phyloP scores from a whole-genome alignment of 2,329 filamentous ascomycete species.

The Beauveria medogensis region DNA sequence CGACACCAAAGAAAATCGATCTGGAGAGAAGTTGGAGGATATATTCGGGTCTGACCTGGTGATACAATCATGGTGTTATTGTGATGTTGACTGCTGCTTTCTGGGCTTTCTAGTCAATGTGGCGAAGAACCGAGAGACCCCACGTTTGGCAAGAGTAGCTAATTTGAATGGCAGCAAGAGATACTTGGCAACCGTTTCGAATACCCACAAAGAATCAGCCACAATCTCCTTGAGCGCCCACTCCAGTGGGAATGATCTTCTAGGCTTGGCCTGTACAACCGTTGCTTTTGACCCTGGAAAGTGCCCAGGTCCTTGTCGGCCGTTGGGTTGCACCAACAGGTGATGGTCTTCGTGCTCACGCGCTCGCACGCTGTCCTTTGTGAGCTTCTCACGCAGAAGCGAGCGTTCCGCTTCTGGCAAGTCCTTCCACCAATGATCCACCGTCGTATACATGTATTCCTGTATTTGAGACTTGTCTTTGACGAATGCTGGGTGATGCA shows the following conservation, averaged over 20 bases:
- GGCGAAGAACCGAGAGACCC: neutral
- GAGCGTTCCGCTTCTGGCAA: conserved; percentile 16
- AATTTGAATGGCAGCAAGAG: neutral
- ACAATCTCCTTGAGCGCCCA: conserved; percentile 14
- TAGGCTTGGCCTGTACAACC: conserved; percentile 14
- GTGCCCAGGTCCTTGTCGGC: conserved; percentile 17
- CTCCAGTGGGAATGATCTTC: conserved; percentile 17
- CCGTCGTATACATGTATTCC: conserved; percentile 71
- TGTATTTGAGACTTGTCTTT: conserved; percentile 68
- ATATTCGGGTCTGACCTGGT: neutral
- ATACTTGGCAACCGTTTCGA: neutral
- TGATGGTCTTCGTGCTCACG: conserved; percentile 22
- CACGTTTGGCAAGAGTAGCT: neutral
- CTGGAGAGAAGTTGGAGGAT: neutral
- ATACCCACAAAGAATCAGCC: conserved; percentile 3
- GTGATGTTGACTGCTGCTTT: neutral
- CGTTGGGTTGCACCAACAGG: conserved; percentile 17
- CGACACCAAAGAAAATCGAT: neutral
- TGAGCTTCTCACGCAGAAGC: conserved; percentile 18
- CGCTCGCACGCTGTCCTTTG: conserved; percentile 19
- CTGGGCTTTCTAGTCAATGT: neutral
- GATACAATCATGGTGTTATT: neutral
- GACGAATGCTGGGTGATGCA: conserved; percentile 78
- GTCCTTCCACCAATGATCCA: conserved; percentile 66
- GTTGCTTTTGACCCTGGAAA: conserved; percentile 21